These are phyloP conservation scores for Bigelowiella natans DNA, from an alignment of 78 protist genomes.

Conservation along the genomic window DNA sequence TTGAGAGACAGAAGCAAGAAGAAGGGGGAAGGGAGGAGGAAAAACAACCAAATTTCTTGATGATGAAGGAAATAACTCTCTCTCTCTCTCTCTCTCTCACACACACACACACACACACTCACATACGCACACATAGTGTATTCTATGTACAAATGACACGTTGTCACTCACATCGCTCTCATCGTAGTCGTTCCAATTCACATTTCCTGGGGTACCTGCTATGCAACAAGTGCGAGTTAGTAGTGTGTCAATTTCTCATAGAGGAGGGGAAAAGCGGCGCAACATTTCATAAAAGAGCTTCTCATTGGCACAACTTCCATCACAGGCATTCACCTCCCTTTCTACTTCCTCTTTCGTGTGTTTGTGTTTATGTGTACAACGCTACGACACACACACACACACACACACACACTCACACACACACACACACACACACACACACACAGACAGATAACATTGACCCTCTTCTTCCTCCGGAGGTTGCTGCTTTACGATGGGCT, in stretches of 20 bases:
- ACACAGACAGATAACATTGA: not conserved
- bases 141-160: not conserved
- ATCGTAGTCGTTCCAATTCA: not conserved
- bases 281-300: not conserved
- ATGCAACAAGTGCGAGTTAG: no score
- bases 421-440: not conserved
- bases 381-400: no score
- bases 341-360: not conserved
- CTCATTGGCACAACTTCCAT: not conserved
- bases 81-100: no score
- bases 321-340: not conserved
- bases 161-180: not conserved
- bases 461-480: not conserved
- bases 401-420: not conserved
- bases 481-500: no score
- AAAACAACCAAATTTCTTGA: no score
- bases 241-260: no score
- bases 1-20: no score
- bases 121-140: not conserved
- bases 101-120: not conserved
- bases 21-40: no score
- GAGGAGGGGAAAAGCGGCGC: no score
- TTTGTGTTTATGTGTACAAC: not conserved
- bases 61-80: no score
- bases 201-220: no score